Conservation (phyloP, 2,329 filamentous ascomycete species). For the Thielaviopsis cerberus region DNA sequence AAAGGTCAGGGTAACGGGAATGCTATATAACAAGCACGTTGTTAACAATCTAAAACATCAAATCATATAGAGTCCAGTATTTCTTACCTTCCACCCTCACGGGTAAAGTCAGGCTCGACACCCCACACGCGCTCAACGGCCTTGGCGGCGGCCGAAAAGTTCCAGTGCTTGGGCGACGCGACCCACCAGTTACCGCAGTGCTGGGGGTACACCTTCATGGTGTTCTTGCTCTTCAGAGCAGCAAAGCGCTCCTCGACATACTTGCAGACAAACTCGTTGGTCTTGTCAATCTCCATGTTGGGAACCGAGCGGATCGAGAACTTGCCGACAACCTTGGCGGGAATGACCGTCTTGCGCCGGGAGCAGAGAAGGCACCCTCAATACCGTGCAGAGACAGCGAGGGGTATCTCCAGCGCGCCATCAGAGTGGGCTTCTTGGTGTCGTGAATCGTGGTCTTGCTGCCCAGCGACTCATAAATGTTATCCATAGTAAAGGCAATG, state of each 20-base stretch:
- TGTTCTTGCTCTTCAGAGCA: slow-evolving; percentile 85
- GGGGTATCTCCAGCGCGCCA: slow-evolving; percentile 90
- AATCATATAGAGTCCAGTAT: slow-evolving; percentile 9
- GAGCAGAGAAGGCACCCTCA: slow-evolving; percentile 83
- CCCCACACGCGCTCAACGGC: slow-evolving; percentile 93
- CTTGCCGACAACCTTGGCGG: slow-evolving; percentile 92
- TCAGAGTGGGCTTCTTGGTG: slow-evolving; percentile 80
- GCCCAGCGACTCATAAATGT: slow-evolving; percentile 78
- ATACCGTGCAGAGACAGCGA: slow-evolving; percentile 87
- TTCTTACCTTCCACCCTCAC: slow-evolving; percentile 71
- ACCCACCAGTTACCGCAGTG: slow-evolving; percentile 99
- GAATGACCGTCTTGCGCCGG: slow-evolving; percentile 98
- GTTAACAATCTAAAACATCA: slow-evolving; percentile 11
- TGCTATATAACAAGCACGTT: slow-evolving; percentile 33
- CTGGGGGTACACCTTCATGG: slow-evolving; percentile 57
- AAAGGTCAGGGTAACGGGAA: slow-evolving; percentile 90
- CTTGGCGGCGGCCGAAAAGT: slow-evolving; percentile 86
- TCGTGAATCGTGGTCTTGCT: slow-evolving; percentile 72
- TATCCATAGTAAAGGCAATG: slow-evolving; percentile 93
- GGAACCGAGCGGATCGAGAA: slow-evolving; percentile 96
- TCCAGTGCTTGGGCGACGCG: slow-evolving; percentile 94
- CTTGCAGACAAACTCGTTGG: slow-evolving; percentile 69
- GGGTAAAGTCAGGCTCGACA: slow-evolving; percentile 81
- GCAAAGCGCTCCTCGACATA: slow-evolving; percentile 71
- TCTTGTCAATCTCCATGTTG: slow-evolving; percentile 84